Evolutionary conservation across 2,329 filamentous ascomycete genomes (phyloP), one percentile per base, ranked within the genome.

Genomic region (Alternaria dauci): DNA sequence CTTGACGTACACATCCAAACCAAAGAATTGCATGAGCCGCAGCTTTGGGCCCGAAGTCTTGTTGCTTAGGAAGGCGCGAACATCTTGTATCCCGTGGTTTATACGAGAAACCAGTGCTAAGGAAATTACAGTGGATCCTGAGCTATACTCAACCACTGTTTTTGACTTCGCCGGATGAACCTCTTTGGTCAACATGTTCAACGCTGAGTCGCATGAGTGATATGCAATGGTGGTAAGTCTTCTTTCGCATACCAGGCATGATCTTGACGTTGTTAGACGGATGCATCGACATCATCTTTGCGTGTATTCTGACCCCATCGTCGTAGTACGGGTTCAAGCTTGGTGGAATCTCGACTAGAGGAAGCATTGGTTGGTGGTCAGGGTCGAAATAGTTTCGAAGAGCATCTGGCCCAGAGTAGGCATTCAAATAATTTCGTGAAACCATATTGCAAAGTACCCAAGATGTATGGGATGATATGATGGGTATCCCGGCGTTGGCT

Each of bases 251-350:
- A 84, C 84, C 85, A 67, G 87, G 87, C 75, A 90, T 82, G 2
- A 84, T 82, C 70, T 89, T 89, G 65, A 89, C 87, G 48, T 89
- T 89, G 62, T 89, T 86, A 4, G 87, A 85, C 1, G 88, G 87
- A 67, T 87, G 85, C 80, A 85, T 85, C 2, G 85, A 87, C 83
- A 89, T 85, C 85, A 89, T 86, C 76, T 89, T 89, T 38, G 87
- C 87, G 63, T 88, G 89, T 53, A 89, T 87, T 11, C 86, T 82
- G 5, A 89, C 84, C 4, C 85, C 85, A 83, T 89, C 82, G 26
- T 81, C 63, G 20, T 82, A 79, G 62, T 83, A 86, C 2, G 87
- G 86, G 59, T 89, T 89, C 34, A 89, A 78, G 11, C 75, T 76
- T 16, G 81, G 79, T 0, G 87, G 87, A 3, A 89, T 76, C 75